phyloP scores from a whole-genome alignment of 2,329 filamentous ascomycete genomes.

The Paecilomyces niveus region DNA sequence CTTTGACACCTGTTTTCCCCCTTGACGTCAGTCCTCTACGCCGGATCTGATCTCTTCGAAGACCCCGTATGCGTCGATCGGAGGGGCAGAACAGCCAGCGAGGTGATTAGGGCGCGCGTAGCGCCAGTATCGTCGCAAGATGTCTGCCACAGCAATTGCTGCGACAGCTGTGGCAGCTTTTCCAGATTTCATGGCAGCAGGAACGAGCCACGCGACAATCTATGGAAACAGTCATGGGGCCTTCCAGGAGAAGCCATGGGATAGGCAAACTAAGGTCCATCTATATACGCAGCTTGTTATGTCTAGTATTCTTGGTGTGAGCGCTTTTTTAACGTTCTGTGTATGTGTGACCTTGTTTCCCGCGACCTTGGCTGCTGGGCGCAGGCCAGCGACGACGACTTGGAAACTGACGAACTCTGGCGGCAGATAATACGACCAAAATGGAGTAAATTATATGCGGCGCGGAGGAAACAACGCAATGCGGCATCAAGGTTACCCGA shows the following conservation, averaged over 20 bases:
- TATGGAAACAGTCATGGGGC: background rate
- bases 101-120: background rate
- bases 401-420: background rate
- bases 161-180: slow-evolving; percentile 11
- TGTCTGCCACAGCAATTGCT: slow-evolving; percentile 25
- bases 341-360: slow-evolving; percentile 22
- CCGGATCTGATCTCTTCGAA: background rate
- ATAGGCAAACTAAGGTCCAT: slow-evolving; percentile 26
- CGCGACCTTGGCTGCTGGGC: background rate
- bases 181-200: slow-evolving; percentile 14
- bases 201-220: slow-evolving; percentile 2
- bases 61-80: background rate
- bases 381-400: slow-evolving; percentile 6
- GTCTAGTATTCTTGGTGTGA: slow-evolving; percentile 34
- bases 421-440: slow-evolving; percentile 71
- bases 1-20: background rate
- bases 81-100: background rate
- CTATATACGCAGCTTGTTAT: slow-evolving; percentile 39
- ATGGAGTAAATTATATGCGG: slow-evolving; percentile 88
- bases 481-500: slow-evolving; percentile 62
- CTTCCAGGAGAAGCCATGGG: slow-evolving; percentile 11
- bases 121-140: slow-evolving; percentile 5
- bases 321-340: slow-evolving; percentile 41
- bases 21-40: background rate
- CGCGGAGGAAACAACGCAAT: slow-evolving; percentile 69